A percentile compares a stretch with the other conserved stretches of the same genome.
These are phyloP conservation scores for Posidonia oceanica DNA, from an alignment of 116 monocot species.

Conservation along the genomic window DNA sequence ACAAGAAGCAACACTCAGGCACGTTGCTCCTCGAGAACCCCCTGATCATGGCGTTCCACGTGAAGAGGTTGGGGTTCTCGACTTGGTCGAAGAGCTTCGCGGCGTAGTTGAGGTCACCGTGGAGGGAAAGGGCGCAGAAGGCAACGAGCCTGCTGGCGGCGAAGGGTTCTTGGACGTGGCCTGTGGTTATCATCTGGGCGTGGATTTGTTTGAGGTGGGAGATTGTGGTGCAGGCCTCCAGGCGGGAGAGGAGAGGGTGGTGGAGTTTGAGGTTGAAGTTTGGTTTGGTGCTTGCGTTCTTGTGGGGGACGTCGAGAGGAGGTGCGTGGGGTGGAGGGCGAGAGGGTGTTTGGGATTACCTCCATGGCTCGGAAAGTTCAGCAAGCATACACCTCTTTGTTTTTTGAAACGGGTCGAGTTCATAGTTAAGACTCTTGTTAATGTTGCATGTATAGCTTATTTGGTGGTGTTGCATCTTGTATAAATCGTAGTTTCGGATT, in stretches of 20 bases:
- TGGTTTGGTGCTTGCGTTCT: neutral
- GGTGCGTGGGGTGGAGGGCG: neutral
- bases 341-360: neutral
- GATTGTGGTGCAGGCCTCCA: conserved; percentile 6
- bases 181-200: conserved; percentile 18
- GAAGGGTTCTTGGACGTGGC: conserved; percentile 15
- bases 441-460: no score
- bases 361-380: neutral
- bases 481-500: no score
- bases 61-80: conserved; percentile 6
- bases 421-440: no score
- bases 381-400: no score
- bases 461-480: no score
- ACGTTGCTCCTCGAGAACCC: conserved; percentile 15
- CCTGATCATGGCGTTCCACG: conserved; percentile 48
- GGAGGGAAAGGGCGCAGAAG: conserved; percentile 4
- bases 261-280: conserved; percentile 2
- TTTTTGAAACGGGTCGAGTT: no score
- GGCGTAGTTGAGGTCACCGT: conserved; percentile 14
- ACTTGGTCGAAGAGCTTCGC: conserved; percentile 10
- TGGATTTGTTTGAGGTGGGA: no score
- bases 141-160: conserved; percentile 16
- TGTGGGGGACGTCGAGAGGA: neutral
- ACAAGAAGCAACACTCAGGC: neutral
- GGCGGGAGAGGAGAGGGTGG: conserved; percentile 11